Evolutionary conservation across 805 yeast genomes (phyloP).

Genomic region (Grigorovia yakushimaensis): DNA sequence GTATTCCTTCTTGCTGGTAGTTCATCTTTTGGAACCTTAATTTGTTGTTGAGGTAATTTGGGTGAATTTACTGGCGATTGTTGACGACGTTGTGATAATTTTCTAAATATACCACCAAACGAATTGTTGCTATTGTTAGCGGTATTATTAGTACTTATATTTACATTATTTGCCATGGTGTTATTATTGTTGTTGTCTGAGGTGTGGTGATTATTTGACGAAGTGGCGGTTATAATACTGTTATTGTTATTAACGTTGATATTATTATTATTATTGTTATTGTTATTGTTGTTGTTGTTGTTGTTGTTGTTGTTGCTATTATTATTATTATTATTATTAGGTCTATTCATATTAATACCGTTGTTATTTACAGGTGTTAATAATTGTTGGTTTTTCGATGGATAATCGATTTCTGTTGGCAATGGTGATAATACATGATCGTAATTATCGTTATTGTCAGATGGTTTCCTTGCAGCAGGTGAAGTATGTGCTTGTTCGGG

Average conservation of each 20-base stretch:
- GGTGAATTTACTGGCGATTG: constrained; percentile 4
- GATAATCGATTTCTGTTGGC: constrained; percentile 1
- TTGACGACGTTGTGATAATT: constrained; percentile 26
- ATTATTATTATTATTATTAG: not conserved
- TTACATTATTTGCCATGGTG: constrained; percentile 20
- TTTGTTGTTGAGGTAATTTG: constrained; percentile 6
- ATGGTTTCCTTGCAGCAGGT: constrained; percentile 30
- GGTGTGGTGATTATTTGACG: not conserved
- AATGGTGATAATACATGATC: constrained; percentile 24
- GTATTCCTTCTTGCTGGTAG: constrained; percentile 10
- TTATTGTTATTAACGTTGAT: not conserved
- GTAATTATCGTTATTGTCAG: constrained; percentile 18
- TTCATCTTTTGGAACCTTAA: constrained; percentile 5
- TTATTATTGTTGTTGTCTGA: not conserved
- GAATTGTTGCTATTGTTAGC: constrained; percentile 16
- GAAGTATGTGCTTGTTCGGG: constrained; percentile 44
- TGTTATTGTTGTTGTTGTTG: constrained; percentile 20
- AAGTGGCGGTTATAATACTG: too few relatives aligned
- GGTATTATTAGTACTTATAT: constrained; percentile 1
- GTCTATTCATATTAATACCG: not conserved
- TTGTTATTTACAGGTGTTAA: constrained; percentile 1
- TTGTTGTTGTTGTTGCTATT: not conserved
- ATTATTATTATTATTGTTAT: constrained; percentile 10
- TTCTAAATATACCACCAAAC: constrained; percentile 29
- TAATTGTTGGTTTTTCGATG: constrained; percentile 1